Percentiles rank a stretch among this genome's conserved stretches.
Evolutionary conservation across 768 basidiomycete species (phyloP).

Genomic region (Amanita polypyramis): DNA sequence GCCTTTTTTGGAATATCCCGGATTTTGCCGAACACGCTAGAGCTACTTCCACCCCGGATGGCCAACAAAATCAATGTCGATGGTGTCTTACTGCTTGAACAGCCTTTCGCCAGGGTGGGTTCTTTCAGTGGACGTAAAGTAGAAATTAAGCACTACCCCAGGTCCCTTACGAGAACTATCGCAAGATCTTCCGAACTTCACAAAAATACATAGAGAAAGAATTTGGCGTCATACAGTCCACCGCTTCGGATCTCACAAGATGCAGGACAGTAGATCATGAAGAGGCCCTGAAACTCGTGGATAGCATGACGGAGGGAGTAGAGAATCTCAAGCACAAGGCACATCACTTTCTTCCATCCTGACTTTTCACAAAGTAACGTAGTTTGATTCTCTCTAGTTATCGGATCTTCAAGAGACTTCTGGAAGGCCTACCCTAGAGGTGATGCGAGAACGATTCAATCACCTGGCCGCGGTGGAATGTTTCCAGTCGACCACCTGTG

Average conservation of each 20-base stretch:
- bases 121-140: not conserved
- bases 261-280: conserved; percentile 15
- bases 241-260: conserved; percentile 50
- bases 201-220: conserved; percentile 81
- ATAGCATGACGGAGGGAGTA: conserved; percentile 67
- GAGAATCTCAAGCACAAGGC: conserved; percentile 88
- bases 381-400: conserved; percentile 22
- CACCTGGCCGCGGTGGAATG: conserved; percentile 59
- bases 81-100: conserved; percentile 72
- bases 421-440: conserved; percentile 54
- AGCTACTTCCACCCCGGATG: conserved; percentile 18
- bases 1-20: no score
- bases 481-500: conserved; percentile 36
- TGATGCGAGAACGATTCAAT: conserved; percentile 64
- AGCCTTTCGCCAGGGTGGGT: conserved; percentile 67
- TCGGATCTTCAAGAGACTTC: conserved; percentile 35
- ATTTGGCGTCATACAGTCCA: conserved; percentile 44
- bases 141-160: conserved; percentile 18
- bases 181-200: conserved; percentile 76
- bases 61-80: conserved; percentile 56
- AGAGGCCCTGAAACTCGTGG: conserved; percentile 50
- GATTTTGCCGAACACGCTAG: not conserved
- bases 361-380: not conserved
- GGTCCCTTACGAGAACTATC: conserved; percentile 88
- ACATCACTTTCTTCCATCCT: conserved; percentile 9